These are phyloP conservation scores for Ceratobasidium sp. DNA, from an alignment of 1,284 basidiomycete genomes.

Conservation along the genomic window DNA sequence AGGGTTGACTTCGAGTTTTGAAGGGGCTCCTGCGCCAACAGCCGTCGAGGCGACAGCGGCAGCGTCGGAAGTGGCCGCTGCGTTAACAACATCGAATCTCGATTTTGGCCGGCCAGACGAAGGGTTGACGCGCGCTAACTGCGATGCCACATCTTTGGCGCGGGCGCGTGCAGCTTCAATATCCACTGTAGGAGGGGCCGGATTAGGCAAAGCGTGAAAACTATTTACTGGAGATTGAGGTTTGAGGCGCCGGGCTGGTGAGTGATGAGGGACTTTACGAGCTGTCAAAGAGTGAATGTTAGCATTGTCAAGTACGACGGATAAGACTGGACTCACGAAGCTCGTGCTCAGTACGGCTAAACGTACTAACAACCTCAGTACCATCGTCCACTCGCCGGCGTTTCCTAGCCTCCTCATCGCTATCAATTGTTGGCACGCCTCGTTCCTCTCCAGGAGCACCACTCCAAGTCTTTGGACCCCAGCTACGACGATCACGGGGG, in stretches of 20 bases:
- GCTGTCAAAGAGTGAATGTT: not conserved
- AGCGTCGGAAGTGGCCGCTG: not conserved
- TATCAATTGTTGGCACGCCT: not conserved
- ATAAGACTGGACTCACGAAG: constrained; percentile 11
- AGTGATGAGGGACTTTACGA: constrained; percentile 38
- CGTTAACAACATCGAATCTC: not conserved
- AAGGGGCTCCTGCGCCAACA: not conserved
- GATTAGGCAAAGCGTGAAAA: constrained; percentile 13
- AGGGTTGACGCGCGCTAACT: constrained; percentile 9
- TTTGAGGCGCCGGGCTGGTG: constrained; percentile 11
- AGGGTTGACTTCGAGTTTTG: not conserved
- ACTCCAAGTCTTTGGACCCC: constrained; percentile 21
- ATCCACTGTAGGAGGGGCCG: constrained; percentile 1
- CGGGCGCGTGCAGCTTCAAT: constrained; percentile 31
- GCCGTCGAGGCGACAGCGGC: not conserved
- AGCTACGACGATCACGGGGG: constrained; percentile 11
- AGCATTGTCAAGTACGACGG: not conserved
- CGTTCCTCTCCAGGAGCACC: not conserved
- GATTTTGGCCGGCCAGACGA: constrained; percentile 15
- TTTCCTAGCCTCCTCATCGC: constrained; percentile 22
- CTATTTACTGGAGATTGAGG: constrained; percentile 27
- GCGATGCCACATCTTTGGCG: constrained; percentile 22
- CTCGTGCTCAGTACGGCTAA: constrained; percentile 24
- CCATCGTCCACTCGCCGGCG: constrained; percentile 34
- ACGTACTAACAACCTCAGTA: not conserved